These are phyloP conservation scores for Pythium aristosporum DNA, from an alignment of 352 stramenopile genomes.

Conservation along the genomic window DNA sequence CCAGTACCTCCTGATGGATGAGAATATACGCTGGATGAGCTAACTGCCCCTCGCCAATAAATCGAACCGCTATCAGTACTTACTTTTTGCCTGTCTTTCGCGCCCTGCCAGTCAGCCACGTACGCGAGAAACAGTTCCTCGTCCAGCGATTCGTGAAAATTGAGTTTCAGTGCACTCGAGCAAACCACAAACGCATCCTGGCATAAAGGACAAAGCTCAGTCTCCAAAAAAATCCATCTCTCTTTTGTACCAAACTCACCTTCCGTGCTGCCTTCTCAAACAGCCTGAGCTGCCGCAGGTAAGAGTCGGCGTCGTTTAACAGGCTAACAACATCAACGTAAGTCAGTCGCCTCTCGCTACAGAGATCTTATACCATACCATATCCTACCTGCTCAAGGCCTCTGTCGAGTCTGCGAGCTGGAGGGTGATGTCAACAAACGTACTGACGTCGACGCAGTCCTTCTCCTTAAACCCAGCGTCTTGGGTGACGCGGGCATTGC, in stretches of 20 bases:
- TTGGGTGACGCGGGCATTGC: slow-evolving; percentile 7
- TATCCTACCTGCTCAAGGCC: slow-evolving; percentile 30
- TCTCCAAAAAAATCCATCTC: neutral
- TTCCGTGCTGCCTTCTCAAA: slow-evolving; percentile 57
- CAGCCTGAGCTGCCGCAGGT: slow-evolving; percentile 36
- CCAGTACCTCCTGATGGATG: neutral
- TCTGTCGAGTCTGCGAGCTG: slow-evolving; percentile 31
- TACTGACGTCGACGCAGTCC: slow-evolving; percentile 32
- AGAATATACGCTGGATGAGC: no score
- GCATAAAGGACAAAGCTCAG: neutral
- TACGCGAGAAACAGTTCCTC: slow-evolving; percentile 62
- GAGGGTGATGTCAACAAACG: slow-evolving; percentile 34
- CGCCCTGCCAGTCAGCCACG: slow-evolving; percentile 41
- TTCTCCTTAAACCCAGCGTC: slow-evolving; percentile 23
- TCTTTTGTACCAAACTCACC: slow-evolving; percentile 19
- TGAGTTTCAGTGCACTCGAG: slow-evolving; percentile 55
- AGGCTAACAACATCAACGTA: slow-evolving; percentile 25
- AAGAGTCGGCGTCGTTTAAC: slow-evolving; percentile 28
- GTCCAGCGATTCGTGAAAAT: slow-evolving; percentile 53
- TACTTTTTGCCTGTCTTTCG: slow-evolving; percentile 17
- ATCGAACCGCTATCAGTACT: neutral
- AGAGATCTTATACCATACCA: neutral
- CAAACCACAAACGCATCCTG: slow-evolving; percentile 60
- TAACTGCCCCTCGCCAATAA: no score
- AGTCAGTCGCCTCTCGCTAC: no score